Conservation (phyloP, 208 protist genomes). For the Leishmania tarentolae region DNA sequence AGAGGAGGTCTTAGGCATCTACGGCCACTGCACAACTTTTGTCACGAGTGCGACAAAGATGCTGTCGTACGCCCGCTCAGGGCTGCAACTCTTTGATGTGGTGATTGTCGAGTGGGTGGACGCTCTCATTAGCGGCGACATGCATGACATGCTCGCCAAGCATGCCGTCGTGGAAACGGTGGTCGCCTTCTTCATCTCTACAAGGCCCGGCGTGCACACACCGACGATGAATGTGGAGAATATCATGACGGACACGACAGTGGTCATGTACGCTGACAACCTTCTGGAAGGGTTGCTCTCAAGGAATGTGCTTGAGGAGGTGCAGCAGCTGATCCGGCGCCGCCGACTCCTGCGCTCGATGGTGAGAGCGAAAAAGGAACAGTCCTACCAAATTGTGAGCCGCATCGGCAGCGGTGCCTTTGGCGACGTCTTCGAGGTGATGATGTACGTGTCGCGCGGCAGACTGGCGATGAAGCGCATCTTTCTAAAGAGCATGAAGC, state of each 20-base stretch:
- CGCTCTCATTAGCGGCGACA: constrained; percentile 45
- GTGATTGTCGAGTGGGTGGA: constrained; percentile 66
- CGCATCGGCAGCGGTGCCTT: constrained; percentile 72
- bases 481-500: constrained; percentile 59
- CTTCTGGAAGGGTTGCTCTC: constrained; percentile 28
- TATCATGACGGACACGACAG: constrained; percentile 32
- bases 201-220: constrained; percentile 24
- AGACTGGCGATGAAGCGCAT: constrained; percentile 85
- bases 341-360: constrained; percentile 54
- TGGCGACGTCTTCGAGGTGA: constrained; percentile 80
- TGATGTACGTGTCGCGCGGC: constrained; percentile 67
- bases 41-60: constrained; percentile 48
- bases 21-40: constrained; percentile 65
- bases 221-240: constrained; percentile 33
- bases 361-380: constrained; percentile 43
- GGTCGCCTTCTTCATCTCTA: constrained; percentile 53
- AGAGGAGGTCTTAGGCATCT: constrained; percentile 42
- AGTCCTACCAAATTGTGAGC: constrained; percentile 65
- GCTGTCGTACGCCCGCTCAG: constrained; percentile 48
- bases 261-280: constrained; percentile 32
- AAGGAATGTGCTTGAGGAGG: constrained; percentile 39
- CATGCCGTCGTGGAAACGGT: constrained; percentile 40
- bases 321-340: constrained; percentile 45
- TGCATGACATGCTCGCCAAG: constrained; percentile 39
- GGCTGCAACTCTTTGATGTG: constrained; percentile 61